A percentile compares a stretch with the other conserved stretches of the same genome.
These are phyloP conservation scores for Dactylis glomerata DNA, from an alignment of 176 grass and related monocot genomes.

Conservation along the genomic window DNA sequence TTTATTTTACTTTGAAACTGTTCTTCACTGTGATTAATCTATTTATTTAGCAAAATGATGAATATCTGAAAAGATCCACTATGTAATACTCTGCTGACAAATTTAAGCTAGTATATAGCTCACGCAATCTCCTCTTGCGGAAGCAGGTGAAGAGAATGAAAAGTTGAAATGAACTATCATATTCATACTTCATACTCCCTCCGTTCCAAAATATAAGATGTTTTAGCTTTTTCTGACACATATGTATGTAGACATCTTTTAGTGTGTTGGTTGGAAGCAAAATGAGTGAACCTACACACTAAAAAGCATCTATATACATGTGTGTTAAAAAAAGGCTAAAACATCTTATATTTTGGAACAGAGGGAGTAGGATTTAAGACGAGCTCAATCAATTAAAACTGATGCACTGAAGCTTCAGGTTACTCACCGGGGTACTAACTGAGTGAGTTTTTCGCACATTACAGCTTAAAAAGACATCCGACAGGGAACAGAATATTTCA, in stretches of 20 bases:
- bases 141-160: conserved; percentile 23
- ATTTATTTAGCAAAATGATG: neutral
- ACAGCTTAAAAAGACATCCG: neutral
- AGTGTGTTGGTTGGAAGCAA: no score
- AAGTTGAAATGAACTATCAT: neutral
- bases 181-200: no score
- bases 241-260: no score
- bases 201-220: no score
- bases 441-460: neutral
- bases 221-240: no score
- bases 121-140: neutral
- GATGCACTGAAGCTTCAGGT: conserved; percentile 20
- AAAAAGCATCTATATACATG: no score
- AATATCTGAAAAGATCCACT: neutral
- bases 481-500: neutral
- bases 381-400: neutral
- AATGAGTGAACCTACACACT: no score
- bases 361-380: conserved; percentile 10
- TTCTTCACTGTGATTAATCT: neutral
- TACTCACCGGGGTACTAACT: neutral
- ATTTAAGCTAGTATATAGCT: neutral
- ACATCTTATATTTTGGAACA: no score
- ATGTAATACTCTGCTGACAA: neutral
- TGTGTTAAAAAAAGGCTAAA: no score
- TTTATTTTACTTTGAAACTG: neutral